A percentile compares a stretch with the other conserved stretches of the same genome.
These are phyloP conservation scores for Lepidopterella palustris DNA, from an alignment of 495 filamentous ascomycete genomes.

Conservation along the genomic window DNA sequence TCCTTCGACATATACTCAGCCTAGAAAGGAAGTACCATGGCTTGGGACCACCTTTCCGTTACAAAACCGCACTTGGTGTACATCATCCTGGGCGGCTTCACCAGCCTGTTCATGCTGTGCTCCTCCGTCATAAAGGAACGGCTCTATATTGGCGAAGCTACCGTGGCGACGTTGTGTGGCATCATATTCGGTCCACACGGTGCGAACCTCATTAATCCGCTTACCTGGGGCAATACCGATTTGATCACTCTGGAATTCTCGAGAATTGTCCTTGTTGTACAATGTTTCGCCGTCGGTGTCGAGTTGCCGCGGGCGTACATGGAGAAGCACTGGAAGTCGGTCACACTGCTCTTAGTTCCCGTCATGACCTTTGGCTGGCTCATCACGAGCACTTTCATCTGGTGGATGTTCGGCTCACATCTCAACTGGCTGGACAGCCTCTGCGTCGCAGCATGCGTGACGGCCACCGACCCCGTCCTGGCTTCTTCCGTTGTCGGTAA, in stretches of 20 bases:
- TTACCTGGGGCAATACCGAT: conserved; percentile 85
- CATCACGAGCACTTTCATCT: conserved; percentile 88
- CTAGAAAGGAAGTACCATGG: conserved; percentile 50
- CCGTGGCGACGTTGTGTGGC: conserved; percentile 90
- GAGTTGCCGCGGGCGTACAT: conserved; percentile 96
- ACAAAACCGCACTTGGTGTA: conserved; percentile 97
- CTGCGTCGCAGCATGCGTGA: conserved; percentile 84
- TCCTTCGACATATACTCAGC: not conserved
- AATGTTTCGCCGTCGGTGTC: conserved; percentile 99
- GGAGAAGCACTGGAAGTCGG: conserved; percentile 96
- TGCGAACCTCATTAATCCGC: conserved; percentile 81
- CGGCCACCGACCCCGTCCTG: conserved; percentile 94
- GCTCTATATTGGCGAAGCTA: conserved; percentile 97
- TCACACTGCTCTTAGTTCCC: conserved; percentile 78
- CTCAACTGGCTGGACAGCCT: conserved; percentile 87
- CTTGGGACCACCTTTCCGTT: conserved; percentile 86
- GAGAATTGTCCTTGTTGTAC: conserved; percentile 93
- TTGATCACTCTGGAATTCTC: conserved; percentile 96
- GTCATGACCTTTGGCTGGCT: conserved; percentile 99
- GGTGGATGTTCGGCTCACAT: conserved; percentile 74
- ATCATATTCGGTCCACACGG: conserved; percentile 97
- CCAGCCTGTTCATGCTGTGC: conserved; percentile 95
- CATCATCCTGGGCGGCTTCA: conserved; percentile 97
- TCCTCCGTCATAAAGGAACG: conserved; percentile 97
- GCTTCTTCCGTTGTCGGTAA: conserved; percentile 98